phyloP scores from a whole-genome alignment of 139 green algal genomes.

The Pleodorina starrii region DNA sequence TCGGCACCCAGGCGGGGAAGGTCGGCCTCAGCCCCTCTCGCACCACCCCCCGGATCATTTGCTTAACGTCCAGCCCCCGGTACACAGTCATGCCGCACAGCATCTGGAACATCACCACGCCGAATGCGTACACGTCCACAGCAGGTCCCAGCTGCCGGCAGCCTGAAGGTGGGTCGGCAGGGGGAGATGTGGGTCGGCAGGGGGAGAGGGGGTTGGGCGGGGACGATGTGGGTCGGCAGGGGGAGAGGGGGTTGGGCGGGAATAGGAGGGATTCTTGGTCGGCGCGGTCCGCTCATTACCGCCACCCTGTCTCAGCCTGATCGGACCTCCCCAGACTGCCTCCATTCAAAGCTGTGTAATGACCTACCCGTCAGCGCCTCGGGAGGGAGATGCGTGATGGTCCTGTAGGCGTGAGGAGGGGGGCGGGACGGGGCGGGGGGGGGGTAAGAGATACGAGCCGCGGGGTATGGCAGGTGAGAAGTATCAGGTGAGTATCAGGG shows the following conservation, averaged over 20 bases:
- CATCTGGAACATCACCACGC: conserved; percentile 40
- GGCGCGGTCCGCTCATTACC: too few species aligned
- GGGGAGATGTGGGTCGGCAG: background rate
- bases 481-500: too few species aligned
- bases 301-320: too few species aligned
- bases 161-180: background rate
- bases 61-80: conserved; percentile 26
- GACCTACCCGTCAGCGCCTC: conserved; percentile 27
- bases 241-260: too few species aligned
- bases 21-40: conserved; percentile 2
- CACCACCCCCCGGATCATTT: conserved; percentile 47
- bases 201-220: too few species aligned
- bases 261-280: too few species aligned
- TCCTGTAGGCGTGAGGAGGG: background rate
- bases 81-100: conserved; percentile 48
- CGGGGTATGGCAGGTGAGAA: too few species aligned
- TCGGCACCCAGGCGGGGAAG: conserved; percentile 34
- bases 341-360: background rate
- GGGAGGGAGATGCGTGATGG: conserved; percentile 39
- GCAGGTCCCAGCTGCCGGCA: background rate
- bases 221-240: too few species aligned
- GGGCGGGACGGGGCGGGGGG: background rate
- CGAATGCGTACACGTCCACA: conserved; percentile 32
- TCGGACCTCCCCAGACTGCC: too few species aligned
- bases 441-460: background rate